phyloP scores from a whole-genome alignment of 2,329 filamentous ascomycete species.

The Scopulariopsis brevicaulis region DNA sequence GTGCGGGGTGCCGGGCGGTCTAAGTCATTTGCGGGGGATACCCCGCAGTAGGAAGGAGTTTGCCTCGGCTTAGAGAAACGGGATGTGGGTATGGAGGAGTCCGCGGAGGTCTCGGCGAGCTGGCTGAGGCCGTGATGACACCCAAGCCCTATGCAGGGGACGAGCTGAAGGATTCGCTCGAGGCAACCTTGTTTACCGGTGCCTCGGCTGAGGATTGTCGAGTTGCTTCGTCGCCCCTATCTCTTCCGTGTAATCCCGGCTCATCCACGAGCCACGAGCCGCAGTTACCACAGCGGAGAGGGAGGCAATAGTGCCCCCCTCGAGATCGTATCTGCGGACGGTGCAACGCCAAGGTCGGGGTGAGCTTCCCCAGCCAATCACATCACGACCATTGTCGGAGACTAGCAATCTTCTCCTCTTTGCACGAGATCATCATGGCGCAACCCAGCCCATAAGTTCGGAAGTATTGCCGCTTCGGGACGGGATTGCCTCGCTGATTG shows the following conservation, averaged over 20 bases:
- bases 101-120: neutral
- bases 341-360: neutral
- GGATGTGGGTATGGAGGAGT: neutral
- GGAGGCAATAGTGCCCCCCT: no score
- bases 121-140: neutral
- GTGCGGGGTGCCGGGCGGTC: neutral
- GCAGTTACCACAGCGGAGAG: neutral
- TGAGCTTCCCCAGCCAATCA: neutral
- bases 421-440: neutral
- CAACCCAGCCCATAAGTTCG: neutral
- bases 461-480: neutral
- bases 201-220: neutral
- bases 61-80: neutral
- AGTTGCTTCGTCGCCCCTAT: neutral
- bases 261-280: neutral
- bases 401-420: neutral
- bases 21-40: neutral
- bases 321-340: no score
- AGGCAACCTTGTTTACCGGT: neutral
- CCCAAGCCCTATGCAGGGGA: neutral
- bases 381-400: neutral
- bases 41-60: neutral
- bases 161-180: neutral
- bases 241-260: neutral
- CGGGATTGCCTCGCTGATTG: neutral